Evolutionary conservation across 2,329 filamentous ascomycete genomes (phyloP).

Genomic region (Fusarium avenaceum): DNA sequence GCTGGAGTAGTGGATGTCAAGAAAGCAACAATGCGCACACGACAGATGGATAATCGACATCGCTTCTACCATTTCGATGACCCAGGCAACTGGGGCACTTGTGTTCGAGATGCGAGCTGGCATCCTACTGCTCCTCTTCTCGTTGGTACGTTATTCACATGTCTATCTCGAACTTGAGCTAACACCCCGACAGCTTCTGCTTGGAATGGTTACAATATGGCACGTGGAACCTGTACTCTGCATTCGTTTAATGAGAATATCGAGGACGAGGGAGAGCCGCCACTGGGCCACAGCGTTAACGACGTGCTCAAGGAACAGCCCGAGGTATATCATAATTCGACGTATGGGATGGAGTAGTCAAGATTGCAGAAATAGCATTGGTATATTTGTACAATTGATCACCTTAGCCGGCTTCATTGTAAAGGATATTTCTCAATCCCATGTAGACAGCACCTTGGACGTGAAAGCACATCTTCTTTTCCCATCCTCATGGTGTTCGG

Average conservation of each 20-base stretch:
- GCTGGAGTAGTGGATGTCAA: constrained; percentile 84
- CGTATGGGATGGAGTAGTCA: constrained; percentile 31
- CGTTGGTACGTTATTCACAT: constrained; percentile 64
- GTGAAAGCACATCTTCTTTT: constrained; percentile 30
- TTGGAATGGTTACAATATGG: constrained; percentile 83
- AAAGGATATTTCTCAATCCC: constrained; percentile 24
- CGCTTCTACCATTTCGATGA: constrained; percentile 71
- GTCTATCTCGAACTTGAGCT: constrained; percentile 10
- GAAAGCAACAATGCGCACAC: constrained; percentile 73
- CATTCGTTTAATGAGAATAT: constrained; percentile 81
- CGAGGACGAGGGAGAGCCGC: constrained; percentile 73
- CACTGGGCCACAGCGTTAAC: constrained; percentile 70
- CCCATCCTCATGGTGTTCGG: constrained; percentile 32
- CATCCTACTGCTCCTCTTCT: constrained; percentile 87
- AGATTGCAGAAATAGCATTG: constrained; percentile 36
- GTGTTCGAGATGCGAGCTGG: constrained; percentile 91
- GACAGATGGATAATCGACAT: constrained; percentile 67
- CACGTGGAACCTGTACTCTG: constrained; percentile 80
- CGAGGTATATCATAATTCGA: constrained; percentile 44
- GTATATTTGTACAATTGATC: constrained; percentile 49
- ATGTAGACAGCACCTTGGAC: constrained; percentile 15
- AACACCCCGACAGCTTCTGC: constrained; percentile 72
- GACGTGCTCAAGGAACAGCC: constrained; percentile 65
- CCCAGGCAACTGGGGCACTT: constrained; percentile 75
- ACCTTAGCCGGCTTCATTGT: constrained; percentile 20